Conservation (phyloP, 2,329 filamentous ascomycete species). For the Acrocalymma vagum region DNA sequence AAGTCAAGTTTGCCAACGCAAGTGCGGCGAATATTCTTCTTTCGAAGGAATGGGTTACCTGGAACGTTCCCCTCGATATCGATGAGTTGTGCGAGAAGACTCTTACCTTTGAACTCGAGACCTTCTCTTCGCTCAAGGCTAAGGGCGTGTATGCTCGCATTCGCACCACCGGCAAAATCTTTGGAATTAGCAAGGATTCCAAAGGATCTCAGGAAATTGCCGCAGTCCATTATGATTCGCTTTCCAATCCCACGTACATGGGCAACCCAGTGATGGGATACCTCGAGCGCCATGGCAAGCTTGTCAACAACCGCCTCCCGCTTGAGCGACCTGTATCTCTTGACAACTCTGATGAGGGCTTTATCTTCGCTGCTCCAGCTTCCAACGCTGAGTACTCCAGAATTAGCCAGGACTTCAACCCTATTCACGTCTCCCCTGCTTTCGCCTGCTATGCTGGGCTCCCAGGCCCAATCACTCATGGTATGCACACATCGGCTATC, state of each 20-base stretch:
- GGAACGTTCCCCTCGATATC: conserved; percentile 7
- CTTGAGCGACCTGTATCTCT: conserved; percentile 21
- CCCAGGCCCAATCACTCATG: conserved; percentile 52
- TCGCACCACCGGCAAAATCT: conserved; percentile 16
- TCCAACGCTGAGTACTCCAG: conserved; percentile 32
- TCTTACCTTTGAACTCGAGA: conserved; percentile 19
- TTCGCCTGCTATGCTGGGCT: conserved; percentile 47
- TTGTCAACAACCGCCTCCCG: conserved; percentile 6
- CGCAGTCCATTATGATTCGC: conserved; percentile 17
- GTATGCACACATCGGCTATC: conserved; percentile 49
- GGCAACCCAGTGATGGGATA: conserved; percentile 34
- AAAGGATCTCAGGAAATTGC: conserved; percentile 12
- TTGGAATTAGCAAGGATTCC: conserved; percentile 1
- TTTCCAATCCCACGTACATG: conserved; percentile 1
- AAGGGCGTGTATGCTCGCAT: conserved; percentile 10
- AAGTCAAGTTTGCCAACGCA: conserved; percentile 10
- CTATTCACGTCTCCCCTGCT: conserved; percentile 49
- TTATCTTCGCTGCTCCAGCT: conserved; percentile 15
- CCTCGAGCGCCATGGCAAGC: conserved; percentile 26
- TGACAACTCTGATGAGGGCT: conserved; percentile 11
- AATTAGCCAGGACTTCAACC: conserved; percentile 51
- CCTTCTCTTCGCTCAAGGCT: conserved; percentile 11
- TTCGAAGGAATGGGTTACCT: conserved; percentile 19
- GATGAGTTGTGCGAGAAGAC: conserved; percentile 15
- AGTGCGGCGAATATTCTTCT: conserved; percentile 14